These are phyloP conservation scores for Helianthus tuberosus DNA, from an alignment of 129 eudicot genomes.

Conservation along the genomic window DNA sequence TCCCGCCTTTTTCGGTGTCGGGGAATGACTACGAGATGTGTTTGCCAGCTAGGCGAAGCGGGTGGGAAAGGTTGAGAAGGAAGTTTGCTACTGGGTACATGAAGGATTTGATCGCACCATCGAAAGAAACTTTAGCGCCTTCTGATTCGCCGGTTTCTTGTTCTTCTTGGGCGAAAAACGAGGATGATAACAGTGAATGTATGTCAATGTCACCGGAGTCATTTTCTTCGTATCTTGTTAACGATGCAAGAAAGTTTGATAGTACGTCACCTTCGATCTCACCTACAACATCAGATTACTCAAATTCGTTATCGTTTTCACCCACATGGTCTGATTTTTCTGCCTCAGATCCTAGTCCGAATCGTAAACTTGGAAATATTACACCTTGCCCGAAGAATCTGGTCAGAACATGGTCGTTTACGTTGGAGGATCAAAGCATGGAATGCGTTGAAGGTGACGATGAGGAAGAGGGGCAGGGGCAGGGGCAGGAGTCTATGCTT, in stretches of 20 bases:
- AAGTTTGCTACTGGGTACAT: constrained; percentile 75
- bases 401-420: constrained; percentile 40
- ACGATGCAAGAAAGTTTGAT: constrained; percentile 49
- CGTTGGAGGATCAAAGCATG: constrained; percentile 40
- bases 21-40: constrained; percentile 61
- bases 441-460: constrained; percentile 35
- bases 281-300: constrained; percentile 82
- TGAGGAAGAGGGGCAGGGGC: background rate
- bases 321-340: constrained; percentile 91
- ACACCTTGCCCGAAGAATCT: constrained; percentile 20
- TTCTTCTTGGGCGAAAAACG: constrained; percentile 46
- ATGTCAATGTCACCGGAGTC: constrained; percentile 59
- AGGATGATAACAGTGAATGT: constrained; percentile 30
- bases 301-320: constrained; percentile 78
- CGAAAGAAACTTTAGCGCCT: constrained; percentile 41
- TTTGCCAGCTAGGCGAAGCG: constrained; percentile 77
- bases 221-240: constrained; percentile 48
- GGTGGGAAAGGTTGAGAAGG: constrained; percentile 77
- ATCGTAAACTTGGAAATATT: constrained; percentile 12
- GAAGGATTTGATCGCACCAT: constrained; percentile 61
- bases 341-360: constrained; percentile 36
- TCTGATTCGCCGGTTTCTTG: constrained; percentile 43
- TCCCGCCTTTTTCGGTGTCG: constrained; percentile 72
- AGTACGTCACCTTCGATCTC: constrained; percentile 72
- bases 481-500: constrained; percentile 12